Conservation (phyloP, 2,329 filamentous ascomycete species). For the Aureobasidium sp. region DNA sequence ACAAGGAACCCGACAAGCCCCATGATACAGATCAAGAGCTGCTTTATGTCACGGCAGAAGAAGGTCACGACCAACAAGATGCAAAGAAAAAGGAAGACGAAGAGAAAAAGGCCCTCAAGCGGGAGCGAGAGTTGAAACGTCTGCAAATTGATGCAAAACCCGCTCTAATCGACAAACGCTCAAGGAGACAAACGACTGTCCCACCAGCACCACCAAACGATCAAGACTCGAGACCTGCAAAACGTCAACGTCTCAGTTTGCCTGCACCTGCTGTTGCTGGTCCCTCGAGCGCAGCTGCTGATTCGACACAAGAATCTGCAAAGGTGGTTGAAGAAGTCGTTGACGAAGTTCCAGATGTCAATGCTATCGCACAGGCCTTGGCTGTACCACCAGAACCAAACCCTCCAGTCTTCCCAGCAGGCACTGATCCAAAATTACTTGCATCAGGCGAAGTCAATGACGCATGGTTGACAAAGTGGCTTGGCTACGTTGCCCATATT, state of each 20-base stretch:
- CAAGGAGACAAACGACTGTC: background rate
- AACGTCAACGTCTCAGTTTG: background rate
- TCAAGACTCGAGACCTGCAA: background rate
- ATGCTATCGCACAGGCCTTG: background rate
- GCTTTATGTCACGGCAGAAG: background rate
- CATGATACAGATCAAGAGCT: background rate
- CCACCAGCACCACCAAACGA: background rate
- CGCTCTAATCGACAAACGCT: conserved; percentile 1
- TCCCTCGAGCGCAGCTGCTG: background rate
- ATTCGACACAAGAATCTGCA: background rate
- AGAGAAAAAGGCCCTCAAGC: background rate
- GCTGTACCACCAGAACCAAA: background rate
- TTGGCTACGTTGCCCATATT: background rate
- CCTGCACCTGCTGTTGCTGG: background rate
- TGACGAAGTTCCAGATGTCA: background rate
- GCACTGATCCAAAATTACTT: background rate
- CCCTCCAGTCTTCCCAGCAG: background rate
- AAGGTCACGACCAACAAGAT: background rate
- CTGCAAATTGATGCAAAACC: conserved; percentile 8
- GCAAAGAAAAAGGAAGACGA: background rate
- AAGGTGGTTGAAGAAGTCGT: background rate
- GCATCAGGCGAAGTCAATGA: conserved; percentile 5
- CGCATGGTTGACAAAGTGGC: background rate
- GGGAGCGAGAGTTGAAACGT: background rate
- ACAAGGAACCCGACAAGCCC: background rate